Evolutionary conservation across 2,329 filamentous ascomycete species (phyloP).

Genomic region (Ascochyta clinopodiicola): DNA sequence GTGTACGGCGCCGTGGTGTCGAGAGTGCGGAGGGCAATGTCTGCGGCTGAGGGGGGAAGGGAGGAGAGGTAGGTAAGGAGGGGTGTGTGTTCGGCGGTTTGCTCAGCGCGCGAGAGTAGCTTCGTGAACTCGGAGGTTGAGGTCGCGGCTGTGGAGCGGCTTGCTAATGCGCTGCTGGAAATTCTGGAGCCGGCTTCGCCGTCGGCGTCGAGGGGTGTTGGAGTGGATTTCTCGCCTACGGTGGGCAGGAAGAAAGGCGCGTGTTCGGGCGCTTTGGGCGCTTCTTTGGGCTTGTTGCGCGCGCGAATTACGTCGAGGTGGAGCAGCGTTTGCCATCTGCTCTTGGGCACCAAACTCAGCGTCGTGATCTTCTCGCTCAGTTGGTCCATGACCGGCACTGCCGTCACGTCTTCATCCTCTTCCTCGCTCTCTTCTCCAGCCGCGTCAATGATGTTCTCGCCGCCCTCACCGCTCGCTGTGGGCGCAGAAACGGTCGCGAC

Average conservation of each 20-base stretch:
- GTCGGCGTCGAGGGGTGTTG: conserved; percentile 20
- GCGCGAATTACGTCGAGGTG: conserved; percentile 89
- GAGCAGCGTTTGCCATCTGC: conserved; percentile 91
- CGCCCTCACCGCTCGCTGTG: conserved; percentile 82
- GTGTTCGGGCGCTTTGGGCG: conserved; percentile 89
- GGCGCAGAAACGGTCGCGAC: conserved; percentile 71
- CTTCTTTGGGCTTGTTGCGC: conserved; percentile 91
- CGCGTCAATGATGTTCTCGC: conserved; percentile 75
- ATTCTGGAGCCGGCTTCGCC: conserved; percentile 41
- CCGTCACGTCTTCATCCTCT: conserved; percentile 51
- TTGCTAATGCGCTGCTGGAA: conserved; percentile 41
- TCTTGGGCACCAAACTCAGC: conserved; percentile 86
- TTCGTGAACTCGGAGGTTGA: conserved; percentile 54
- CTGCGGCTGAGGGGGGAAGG: conserved; percentile 82
- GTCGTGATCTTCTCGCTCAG: conserved; percentile 84
- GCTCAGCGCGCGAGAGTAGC: conserved; percentile 55
- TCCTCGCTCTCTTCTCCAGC: conserved; percentile 68
- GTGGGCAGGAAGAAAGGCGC: conserved; percentile 94
- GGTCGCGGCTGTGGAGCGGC: conserved; percentile 36
- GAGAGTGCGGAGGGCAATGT: conserved; percentile 88
- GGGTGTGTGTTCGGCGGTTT: conserved; percentile 66
- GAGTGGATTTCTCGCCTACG: conserved; percentile 51
- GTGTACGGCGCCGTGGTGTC: conserved; percentile 59
- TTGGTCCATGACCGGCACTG: conserved; percentile 70
- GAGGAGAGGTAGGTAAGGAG: conserved; percentile 82